Evolutionary conservation across 192 early-diverging fungal species (phyloP).

Genomic region (Entomortierella lignicola): DNA sequence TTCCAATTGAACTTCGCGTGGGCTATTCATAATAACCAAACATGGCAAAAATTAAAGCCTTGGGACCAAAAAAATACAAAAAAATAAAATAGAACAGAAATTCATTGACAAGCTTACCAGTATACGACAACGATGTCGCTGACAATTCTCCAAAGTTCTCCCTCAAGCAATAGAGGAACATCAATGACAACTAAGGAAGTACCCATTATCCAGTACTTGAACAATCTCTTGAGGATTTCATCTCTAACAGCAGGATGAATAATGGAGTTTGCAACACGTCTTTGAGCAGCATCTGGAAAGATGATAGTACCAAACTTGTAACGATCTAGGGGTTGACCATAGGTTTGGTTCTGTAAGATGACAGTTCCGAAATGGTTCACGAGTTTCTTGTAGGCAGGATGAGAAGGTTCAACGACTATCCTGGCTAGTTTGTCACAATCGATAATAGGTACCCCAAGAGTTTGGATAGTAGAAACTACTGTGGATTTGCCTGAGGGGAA

Average conservation of each 20-base stretch:
- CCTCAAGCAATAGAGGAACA: slow-evolving; percentile 93
- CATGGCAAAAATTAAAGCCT: background rate
- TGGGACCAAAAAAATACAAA: background rate
- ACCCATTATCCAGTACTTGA: slow-evolving; percentile 77
- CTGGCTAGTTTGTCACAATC: slow-evolving; percentile 94
- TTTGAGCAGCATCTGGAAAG: slow-evolving; percentile 78
- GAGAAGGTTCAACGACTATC: slow-evolving; percentile 83
- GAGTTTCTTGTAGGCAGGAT: slow-evolving; percentile 76
- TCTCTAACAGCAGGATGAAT: slow-evolving; percentile 90
- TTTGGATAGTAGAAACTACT: slow-evolving; percentile 72
- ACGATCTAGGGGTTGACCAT: slow-evolving; percentile 72
- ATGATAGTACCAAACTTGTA: slow-evolving; percentile 82
- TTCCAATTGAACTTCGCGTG: slow-evolving; percentile 74
- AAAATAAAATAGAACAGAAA: slow-evolving; percentile 9
- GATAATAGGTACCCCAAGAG: slow-evolving; percentile 77
- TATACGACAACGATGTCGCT: slow-evolving; percentile 83
- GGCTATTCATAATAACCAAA: slow-evolving; percentile 58
- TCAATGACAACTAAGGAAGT: slow-evolving; percentile 84
- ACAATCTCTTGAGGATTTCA: slow-evolving; percentile 79
- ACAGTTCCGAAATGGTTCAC: slow-evolving; percentile 80
- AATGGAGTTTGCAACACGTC: slow-evolving; percentile 80
- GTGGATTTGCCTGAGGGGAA: slow-evolving; percentile 82
- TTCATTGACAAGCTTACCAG: no score
- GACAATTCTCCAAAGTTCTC: slow-evolving; percentile 79
- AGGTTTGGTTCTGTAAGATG: slow-evolving; percentile 61